Evolutionary conservation across 108 stramenopile genomes (phyloP), one percentile per base, ranked within the genome.

Genomic region (Cyclotella cryptica): DNA sequence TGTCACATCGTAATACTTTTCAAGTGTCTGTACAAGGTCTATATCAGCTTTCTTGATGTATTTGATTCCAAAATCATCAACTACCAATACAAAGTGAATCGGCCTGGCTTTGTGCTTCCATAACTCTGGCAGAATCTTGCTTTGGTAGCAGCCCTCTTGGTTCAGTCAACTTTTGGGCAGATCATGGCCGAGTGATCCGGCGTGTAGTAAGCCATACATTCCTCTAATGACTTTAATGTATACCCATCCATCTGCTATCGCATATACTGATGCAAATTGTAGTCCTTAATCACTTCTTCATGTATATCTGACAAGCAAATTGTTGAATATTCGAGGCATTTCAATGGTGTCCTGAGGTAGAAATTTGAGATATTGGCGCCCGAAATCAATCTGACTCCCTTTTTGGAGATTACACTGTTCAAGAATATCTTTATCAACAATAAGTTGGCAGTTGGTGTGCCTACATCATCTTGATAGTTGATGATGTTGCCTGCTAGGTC

Each of bases 331-430:
- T 88, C 81, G 46, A 18, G 52, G 10, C 47, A 13, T 6, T 63
- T 62, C 82, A 87, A 60, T 62, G 51, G 28, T 83, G 83, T 68
- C 28, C 4, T 53, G 10, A 68, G 29, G 18, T 68, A 68, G 28
- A 68, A 68, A 30, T 68, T 68, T 3, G 49, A 30, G 1, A 68
- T 52, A 53, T 68, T 49, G 0, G 49, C 49, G 1, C 11, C 52
- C 3, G 73, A 75, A 87, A n/a, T n/a, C n/a, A 69, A 87, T 44
- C 17, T 71, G 19, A 41, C 88, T 15, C 45, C 35, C 1, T 54
- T 49, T 1, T 65, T 85, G 39, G 73, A 75, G 43, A 88, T 58
- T 61, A 81, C 72, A 66, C 83, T 86, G 68, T 86, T 88, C 57
- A 68, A 39, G 29, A 51, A 52, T 29, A 68, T 68, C 19, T 68